Evolutionary conservation across 768 basidiomycete species (phyloP), one percentile per base, ranked within the genome.

Genomic region (Kwoniella bestiolae): DNA sequence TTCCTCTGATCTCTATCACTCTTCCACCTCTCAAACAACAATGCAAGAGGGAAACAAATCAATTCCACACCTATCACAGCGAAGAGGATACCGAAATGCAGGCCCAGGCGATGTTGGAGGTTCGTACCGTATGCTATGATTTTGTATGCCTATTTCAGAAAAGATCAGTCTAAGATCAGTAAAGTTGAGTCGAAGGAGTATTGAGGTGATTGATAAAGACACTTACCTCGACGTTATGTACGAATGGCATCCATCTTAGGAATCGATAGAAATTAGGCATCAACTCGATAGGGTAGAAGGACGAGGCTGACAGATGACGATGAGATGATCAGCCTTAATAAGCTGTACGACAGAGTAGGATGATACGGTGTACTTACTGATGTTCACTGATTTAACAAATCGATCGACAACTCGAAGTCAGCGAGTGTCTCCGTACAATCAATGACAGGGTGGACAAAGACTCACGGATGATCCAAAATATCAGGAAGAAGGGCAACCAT

Each of bases 401-500:
- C n/a, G n/a, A 7, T 51, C 21, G 41, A 34, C n/a, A 60, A 60
- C 21, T n/a, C n/a, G n/a, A n/a, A n/a, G n/a, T n/a, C n/a, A n/a
- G n/a, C n/a, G n/a, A n/a, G n/a, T n/a, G n/a, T n/a, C n/a, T n/a
- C n/a, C n/a, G 14, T 34, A 16, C 28, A 28, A 29, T 63, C 3
- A 2, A 50, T 34, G 16, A 25, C n/a, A n/a, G n/a, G n/a, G n/a
- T n/a, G n/a, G n/a, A n/a, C n/a, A 25, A 16, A 8, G 0, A 69
- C 75, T 69, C 60, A 77, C 75, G 16, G 52, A 81, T 73, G 53
- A 82, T 80, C 80, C 79, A 80, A 2, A 70, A 41, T 35, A 81
- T 75, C 55, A 82, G 59, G 72, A 80, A 79, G 50, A 79, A 65
- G 1, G 79, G 76, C 32, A 79, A 53, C 44, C 67, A 71, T 28